These are phyloP conservation scores for Phoenix roebelenii DNA, from an alignment of 176 grass and related monocot genomes.

Conservation along the genomic window DNA sequence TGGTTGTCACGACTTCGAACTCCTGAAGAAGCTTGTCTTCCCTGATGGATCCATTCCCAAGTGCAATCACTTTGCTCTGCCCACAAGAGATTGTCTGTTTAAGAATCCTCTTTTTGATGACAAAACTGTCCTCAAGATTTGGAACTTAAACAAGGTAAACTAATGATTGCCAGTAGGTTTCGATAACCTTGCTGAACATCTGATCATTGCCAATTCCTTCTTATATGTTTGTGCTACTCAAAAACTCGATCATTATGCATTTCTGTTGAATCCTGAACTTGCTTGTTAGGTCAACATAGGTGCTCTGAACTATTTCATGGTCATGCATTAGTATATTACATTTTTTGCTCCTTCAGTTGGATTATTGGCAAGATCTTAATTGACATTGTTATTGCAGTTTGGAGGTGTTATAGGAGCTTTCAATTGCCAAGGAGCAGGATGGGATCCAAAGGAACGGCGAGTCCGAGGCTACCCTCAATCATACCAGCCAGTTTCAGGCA, in stretches of 20 bases:
- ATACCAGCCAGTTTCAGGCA: conserved; percentile 12
- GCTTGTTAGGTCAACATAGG: no score
- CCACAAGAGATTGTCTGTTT: conserved; percentile 18
- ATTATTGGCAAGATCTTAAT: no score
- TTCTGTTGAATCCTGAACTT: no score
- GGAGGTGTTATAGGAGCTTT: conserved; percentile 20
- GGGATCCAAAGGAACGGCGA: conserved; percentile 6
- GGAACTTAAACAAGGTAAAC: conserved; percentile 20
- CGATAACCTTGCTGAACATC: no score
- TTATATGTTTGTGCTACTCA: no score
- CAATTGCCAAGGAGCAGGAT: conserved; percentile 24
- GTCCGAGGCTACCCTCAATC: not conserved
- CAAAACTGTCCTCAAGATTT: conserved; percentile 21
- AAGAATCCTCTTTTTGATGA: conserved; percentile 16
- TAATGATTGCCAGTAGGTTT: no score
- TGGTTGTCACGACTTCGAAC: conserved; percentile 5
- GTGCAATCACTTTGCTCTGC: conserved; percentile 15
- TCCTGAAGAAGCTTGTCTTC: conserved; percentile 19
- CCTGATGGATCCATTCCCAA: conserved; percentile 15
- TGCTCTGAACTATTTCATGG: no score
- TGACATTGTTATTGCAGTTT: not conserved
- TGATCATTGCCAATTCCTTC: no score
- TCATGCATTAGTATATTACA: no score
- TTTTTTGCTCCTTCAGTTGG: no score
- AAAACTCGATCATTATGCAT: no score